Evolutionary conservation across 176 grass and related monocot genomes (phyloP).

Genomic region (Avena insularis): DNA sequence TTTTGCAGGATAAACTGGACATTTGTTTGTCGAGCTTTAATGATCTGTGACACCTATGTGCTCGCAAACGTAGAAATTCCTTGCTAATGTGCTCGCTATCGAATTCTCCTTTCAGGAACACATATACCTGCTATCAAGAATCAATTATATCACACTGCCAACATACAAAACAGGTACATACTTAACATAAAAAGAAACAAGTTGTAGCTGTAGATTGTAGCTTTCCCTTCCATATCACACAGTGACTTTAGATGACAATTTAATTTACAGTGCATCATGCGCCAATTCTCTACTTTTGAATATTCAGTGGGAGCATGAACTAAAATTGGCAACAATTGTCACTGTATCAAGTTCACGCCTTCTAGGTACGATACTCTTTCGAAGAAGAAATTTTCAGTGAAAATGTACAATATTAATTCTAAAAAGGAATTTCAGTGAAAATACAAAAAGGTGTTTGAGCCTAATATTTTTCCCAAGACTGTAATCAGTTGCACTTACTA

Average conservation of each 20-base stretch:
- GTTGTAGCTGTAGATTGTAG: conserved; percentile 15
- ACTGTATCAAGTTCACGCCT: conserved; percentile 9
- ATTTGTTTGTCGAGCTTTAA: conserved; percentile 68
- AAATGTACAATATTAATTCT: not conserved
- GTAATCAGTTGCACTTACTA: not conserved
- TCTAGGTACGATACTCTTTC: not conserved
- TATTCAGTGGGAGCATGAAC: not conserved
- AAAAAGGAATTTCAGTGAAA: conserved; percentile 2
- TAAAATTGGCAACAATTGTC: conserved; percentile 5
- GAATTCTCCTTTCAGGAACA: conserved; percentile 87
- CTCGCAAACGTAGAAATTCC: conserved; percentile 62
- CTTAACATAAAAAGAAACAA: not conserved
- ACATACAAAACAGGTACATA: conserved; percentile 5
- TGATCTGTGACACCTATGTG: conserved; percentile 72
- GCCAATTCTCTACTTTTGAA: not conserved
- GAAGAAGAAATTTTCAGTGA: conserved; percentile 23
- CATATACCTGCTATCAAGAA: conserved; percentile 63
- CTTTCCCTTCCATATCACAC: not conserved
- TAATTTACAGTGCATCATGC: not conserved
- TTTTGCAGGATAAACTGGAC: conserved; percentile 56
- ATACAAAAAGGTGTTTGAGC: not conserved
- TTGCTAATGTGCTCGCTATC: conserved; percentile 47
- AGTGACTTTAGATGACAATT: not conserved
- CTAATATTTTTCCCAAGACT: not conserved
- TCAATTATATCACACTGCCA: conserved; percentile 21